Base-by-base conservation (phyloP, 768 basidiomycete species). In the Tulasnella sp. region DNA sequence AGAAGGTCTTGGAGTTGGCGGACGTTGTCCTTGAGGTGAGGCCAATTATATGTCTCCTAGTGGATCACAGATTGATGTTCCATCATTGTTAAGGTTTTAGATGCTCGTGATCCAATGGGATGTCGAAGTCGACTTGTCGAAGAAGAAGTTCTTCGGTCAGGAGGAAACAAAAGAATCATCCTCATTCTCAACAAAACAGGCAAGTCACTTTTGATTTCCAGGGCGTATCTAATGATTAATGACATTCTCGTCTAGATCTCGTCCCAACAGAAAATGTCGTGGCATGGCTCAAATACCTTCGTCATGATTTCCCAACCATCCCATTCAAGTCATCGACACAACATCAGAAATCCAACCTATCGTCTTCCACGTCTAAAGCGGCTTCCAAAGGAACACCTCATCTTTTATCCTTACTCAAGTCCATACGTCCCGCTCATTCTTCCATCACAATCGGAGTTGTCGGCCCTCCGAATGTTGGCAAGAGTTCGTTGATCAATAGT, bases 161-260 rank as follows among this genome's bases (percentile, higher is more conserved):
- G 90, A 92, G 62, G 69, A 20, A 86, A 93, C 6, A 99, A 99
- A 71, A 85, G 79, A 62, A 68, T 98, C 27, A 79, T 99, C 2
- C 88, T 90, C 48, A 88, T 96, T 2, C 64, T 99, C n/a, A 98
- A 96, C 65, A 96, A 99, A 69, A 84, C 95, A 53, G 93, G 93
- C 90, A 55, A 52, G 80, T 66, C 22, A 34, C 19, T 35, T 48
- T 15, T 41, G 19, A 19, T n/a, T 46, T 10, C 37, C 24, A 39
- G 28, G 33, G 31, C 15, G 27, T 33, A 44, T 48, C 39, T 19
- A 25, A 6, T 16, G 19, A 46, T 25, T 15, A 28, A n/a, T 20
- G 22, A 22, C 37, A n/a, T 9, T 16, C 37, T 45, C 39, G 4
- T 12, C 13, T 58, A 95, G 92, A 96, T 64, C 76, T 99, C 16